Conservation (phyloP, 192 early-diverging fungal species). For the Thamnidium elegans region DNA sequence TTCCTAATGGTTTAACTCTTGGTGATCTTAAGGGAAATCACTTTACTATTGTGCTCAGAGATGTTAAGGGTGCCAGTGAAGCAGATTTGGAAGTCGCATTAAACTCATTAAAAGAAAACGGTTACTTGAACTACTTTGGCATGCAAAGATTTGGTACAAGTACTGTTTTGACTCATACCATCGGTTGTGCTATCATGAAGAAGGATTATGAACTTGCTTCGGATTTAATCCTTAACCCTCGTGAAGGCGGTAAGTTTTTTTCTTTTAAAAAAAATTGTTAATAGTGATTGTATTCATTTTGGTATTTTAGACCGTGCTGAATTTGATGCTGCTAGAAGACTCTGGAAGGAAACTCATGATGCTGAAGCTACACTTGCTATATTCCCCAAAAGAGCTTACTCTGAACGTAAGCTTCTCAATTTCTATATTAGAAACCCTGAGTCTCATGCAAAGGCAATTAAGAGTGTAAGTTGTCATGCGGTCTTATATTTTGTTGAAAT, state of each 20-base stretch:
- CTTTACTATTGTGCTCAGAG: conserved; percentile 78
- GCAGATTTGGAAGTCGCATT: conserved; percentile 55
- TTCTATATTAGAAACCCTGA: conserved; percentile 18
- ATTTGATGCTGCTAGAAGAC: conserved; percentile 57
- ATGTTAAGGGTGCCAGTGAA: conserved; percentile 49
- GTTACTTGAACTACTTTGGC: conserved; percentile 98
- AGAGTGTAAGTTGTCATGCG: conserved; percentile 41
- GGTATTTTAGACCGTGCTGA: conserved; percentile 57
- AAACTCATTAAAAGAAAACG: conserved; percentile 61
- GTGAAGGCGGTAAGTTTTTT: conserved; percentile 63
- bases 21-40: conserved; percentile 89
- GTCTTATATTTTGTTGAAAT: neutral
- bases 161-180: conserved; percentile 71
- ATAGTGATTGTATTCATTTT: neutral
- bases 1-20: conserved; percentile 60
- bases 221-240: conserved; percentile 80
- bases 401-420: conserved; percentile 53
- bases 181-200: conserved; percentile 75
- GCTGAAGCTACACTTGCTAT: conserved; percentile 54
- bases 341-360: conserved; percentile 66
- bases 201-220: conserved; percentile 70
- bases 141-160: conserved; percentile 98
- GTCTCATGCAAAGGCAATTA: conserved; percentile 63
- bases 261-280: too few species aligned
- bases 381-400: conserved; percentile 65